phyloP scores from a whole-genome alignment of 345 rosid species.

The Carallia brachiata region DNA sequence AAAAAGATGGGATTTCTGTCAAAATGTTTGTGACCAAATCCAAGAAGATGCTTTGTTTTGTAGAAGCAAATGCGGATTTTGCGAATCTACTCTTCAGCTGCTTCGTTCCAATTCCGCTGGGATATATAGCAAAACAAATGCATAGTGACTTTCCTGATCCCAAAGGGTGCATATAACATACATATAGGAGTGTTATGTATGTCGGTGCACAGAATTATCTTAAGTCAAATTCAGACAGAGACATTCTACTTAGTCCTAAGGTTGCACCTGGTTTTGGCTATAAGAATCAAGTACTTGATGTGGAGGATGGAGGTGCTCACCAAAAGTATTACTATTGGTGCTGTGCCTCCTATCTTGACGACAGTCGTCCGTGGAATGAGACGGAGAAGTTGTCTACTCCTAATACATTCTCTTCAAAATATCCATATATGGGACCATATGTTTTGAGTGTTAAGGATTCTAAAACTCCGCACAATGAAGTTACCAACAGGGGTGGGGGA shows the following conservation, averaged over 20 bases:
- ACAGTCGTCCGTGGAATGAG: neutral
- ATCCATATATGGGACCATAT: neutral
- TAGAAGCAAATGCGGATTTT: too few relatives aligned
- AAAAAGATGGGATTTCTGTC: conserved; percentile 5
- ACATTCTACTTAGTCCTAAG: conserved; percentile 14
- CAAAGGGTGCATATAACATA: too few relatives aligned
- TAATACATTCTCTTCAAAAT: too few relatives aligned
- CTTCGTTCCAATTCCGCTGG: neutral
- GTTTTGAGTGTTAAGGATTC: conserved; percentile 16
- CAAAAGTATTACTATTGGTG: too few relatives aligned
- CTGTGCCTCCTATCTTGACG: too few relatives aligned
- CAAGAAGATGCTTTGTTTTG: too few relatives aligned
- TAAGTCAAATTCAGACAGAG: too few relatives aligned
- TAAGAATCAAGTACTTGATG: neutral
- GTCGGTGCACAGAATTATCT: too few relatives aligned
- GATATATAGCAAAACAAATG: too few relatives aligned
- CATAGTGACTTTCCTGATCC: too few relatives aligned
- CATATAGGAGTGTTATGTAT: too few relatives aligned
- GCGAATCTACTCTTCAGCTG: neutral
- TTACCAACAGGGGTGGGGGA: neutral
- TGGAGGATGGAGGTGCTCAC: neutral
- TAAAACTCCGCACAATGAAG: neutral
- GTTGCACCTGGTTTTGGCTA: conserved; percentile 14
- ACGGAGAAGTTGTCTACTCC: too few relatives aligned
- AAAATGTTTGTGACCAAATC: neutral